Percentiles rank a stretch among this genome's conserved stretches.
phyloP scores from a whole-genome alignment of 257 asterid genomes.

The Solanum ahanhuiri region DNA sequence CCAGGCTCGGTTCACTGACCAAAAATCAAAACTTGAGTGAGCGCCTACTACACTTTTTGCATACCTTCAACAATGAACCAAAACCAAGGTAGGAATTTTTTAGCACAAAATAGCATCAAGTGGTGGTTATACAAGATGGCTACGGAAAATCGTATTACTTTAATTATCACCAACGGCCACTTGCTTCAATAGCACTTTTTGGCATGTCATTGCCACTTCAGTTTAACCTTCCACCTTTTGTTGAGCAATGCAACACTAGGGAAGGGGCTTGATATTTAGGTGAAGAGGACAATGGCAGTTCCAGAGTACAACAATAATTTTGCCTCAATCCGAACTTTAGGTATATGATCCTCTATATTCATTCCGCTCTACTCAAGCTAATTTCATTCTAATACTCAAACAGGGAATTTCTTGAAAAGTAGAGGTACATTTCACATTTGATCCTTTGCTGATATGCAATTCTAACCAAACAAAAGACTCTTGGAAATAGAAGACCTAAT shows the following conservation, averaged over 20 bases:
- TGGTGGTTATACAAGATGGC: background rate
- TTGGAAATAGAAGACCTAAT: background rate
- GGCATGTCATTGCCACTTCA: background rate
- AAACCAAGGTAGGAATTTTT: background rate
- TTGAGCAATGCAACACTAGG: background rate
- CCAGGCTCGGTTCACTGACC: background rate
- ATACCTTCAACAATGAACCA: background rate
- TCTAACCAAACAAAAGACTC: background rate
- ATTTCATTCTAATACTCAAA: background rate
- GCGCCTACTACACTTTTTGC: background rate
- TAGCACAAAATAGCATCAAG: background rate
- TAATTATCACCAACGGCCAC: background rate
- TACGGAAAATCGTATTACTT: background rate
- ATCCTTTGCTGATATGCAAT: background rate
- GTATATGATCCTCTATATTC: background rate
- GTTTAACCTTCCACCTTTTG: background rate
- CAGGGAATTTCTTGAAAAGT: background rate
- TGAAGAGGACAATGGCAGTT: background rate
- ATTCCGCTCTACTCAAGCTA: background rate
- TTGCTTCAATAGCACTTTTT: background rate
- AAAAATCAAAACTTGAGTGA: background rate
- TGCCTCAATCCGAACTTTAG: background rate
- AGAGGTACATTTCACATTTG: background rate
- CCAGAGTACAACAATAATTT: background rate
- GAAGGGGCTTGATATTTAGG: background rate